Conservation (phyloP, 2,329 filamentous ascomycete species). For the Gremmenia infestans region DNA sequence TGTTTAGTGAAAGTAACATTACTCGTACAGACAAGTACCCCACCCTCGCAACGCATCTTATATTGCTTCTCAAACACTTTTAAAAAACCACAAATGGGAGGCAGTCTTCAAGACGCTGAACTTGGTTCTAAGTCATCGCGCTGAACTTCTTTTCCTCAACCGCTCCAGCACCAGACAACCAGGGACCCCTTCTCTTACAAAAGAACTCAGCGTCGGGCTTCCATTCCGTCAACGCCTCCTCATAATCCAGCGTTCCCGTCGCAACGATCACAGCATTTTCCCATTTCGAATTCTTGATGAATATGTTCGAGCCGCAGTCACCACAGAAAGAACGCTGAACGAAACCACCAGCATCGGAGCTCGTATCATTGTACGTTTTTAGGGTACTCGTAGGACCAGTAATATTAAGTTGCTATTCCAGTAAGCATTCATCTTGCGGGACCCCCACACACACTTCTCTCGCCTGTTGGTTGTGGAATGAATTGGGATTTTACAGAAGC, state of each 20-base stretch:
- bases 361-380: constrained; percentile 1
- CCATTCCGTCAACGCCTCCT: constrained; percentile 4
- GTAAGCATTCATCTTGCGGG: not conserved
- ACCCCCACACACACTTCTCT: not conserved
- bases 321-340: constrained; percentile 8
- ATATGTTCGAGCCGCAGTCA: constrained; percentile 8
- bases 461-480: not conserved
- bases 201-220: constrained; percentile 5
- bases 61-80: too few species aligned
- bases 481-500: not conserved
- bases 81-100: too few species aligned
- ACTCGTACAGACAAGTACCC: too few species aligned
- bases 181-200: constrained; percentile 8
- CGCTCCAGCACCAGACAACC: constrained; percentile 1
- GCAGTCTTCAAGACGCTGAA: not conserved
- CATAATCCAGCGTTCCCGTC: constrained; percentile 3
- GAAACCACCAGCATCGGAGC: not conserved
- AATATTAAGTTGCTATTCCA: constrained; percentile 1
- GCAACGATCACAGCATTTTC: not conserved
- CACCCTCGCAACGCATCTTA: too few species aligned
- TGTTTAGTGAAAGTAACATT: too few species aligned
- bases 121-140: constrained; percentile 1
- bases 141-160: constrained; percentile 1
- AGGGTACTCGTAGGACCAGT: not conserved
- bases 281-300: not conserved